phyloP scores from a whole-genome alignment of 805 yeast species.

The Wickerhamomyces subpelliculosus region DNA sequence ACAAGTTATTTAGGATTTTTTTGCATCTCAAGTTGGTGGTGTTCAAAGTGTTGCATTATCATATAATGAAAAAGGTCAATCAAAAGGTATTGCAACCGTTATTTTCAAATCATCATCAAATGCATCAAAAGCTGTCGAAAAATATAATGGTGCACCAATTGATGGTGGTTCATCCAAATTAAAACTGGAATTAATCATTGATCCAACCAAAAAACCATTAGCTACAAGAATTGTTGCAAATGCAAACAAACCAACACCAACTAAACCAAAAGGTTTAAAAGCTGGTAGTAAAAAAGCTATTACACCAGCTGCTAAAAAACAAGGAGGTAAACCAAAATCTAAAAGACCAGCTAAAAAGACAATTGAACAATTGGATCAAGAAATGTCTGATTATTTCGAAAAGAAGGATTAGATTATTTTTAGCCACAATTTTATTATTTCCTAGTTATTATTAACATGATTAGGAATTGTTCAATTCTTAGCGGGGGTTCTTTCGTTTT shows the following conservation, averaged over 20 bases:
- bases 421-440: not conserved
- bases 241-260: slow-evolving; percentile 21
- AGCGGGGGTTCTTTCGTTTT: not conserved
- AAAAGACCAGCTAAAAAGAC: slow-evolving; percentile 58
- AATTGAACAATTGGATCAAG: slow-evolving; percentile 91
- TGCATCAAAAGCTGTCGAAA: slow-evolving; percentile 74
- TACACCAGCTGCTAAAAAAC: slow-evolving; percentile 5
- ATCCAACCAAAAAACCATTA: slow-evolving; percentile 73
- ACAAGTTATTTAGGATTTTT: slow-evolving; percentile 61
- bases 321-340: slow-evolving; percentile 20
- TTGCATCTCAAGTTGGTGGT: slow-evolving; percentile 81
- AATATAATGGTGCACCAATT: slow-evolving; percentile 88
- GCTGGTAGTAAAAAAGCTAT: slow-evolving; percentile 8
- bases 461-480: too few species aligned
- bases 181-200: slow-evolving; percentile 76
- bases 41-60: slow-evolving; percentile 63
- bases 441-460: too few species aligned
- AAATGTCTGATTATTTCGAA: slow-evolving; percentile 93
- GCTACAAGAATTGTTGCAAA: slow-evolving; percentile 65
- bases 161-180: slow-evolving; percentile 78
- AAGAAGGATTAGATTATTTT: slow-evolving; percentile 27
- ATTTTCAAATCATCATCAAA: slow-evolving; percentile 60
- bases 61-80: slow-evolving; percentile 83
- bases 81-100: slow-evolving; percentile 88
- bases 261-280: slow-evolving; percentile 8